phyloP scores from a whole-genome alignment of 352 stramenopile genomes.

The Pythium sukuiense region DNA sequence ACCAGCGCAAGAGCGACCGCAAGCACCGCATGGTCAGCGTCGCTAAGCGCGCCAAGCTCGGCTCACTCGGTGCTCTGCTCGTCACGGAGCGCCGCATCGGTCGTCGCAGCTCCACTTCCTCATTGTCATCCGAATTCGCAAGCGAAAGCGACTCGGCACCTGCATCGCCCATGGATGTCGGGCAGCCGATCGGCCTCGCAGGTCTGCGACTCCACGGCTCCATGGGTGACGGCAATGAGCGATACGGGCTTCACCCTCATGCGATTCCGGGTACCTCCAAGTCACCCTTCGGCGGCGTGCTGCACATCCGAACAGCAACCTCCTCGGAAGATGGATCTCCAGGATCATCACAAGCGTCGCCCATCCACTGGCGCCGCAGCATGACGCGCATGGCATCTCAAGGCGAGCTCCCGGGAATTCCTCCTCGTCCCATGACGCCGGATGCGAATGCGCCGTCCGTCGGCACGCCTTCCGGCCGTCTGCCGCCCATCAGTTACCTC shows the following conservation, averaged over 20 bases:
- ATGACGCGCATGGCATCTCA: slow-evolving; percentile 27
- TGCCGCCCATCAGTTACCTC: slow-evolving; percentile 78
- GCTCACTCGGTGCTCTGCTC: slow-evolving; percentile 53
- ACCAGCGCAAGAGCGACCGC: slow-evolving; percentile 86
- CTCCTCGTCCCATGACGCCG: slow-evolving; percentile 10
- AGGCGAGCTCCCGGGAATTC: neutral
- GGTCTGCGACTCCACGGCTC: slow-evolving; percentile 9
- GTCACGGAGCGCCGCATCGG: slow-evolving; percentile 27
- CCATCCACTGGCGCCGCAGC: slow-evolving; percentile 28
- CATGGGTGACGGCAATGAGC: slow-evolving; percentile 10
- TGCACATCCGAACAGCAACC: slow-evolving; percentile 20
- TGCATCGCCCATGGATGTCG: slow-evolving; percentile 39
- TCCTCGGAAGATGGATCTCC: slow-evolving; percentile 2
- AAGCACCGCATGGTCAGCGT: slow-evolving; percentile 86
- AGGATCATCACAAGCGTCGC: slow-evolving; percentile 15
- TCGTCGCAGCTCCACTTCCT: slow-evolving; percentile 29
- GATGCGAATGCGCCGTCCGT: slow-evolving; percentile 15
- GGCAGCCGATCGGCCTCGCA: slow-evolving; percentile 10
- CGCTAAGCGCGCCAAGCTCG: slow-evolving; percentile 67
- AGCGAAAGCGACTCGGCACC: slow-evolving; percentile 35
- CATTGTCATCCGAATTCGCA: slow-evolving; percentile 35
- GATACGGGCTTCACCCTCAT: slow-evolving; percentile 13
- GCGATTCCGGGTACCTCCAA: neutral
- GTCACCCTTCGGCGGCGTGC: neutral
- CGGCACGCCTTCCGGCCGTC: slow-evolving; percentile 37